Evolutionary conservation across 2,329 filamentous ascomycete genomes (phyloP), one percentile per base, ranked within the genome.

Genomic region (Domatiomyces globalis): DNA sequence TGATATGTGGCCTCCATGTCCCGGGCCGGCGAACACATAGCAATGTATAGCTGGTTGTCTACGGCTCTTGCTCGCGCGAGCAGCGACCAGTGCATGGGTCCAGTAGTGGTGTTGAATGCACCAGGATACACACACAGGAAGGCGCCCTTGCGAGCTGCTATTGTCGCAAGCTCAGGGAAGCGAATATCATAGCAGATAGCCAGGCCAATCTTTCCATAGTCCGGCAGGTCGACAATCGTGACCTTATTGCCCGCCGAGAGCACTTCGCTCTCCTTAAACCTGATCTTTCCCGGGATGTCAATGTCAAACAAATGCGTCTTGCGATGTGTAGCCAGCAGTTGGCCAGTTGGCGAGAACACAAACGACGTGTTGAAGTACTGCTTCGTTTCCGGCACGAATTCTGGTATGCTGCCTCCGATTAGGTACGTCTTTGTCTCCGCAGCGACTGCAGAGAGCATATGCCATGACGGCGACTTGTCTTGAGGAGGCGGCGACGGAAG

Each of bases 261-360:
- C 42, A 95, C 87, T 56, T 95, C 89, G 49, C 83, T 88, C 70
- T 98, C 92, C 57, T 79, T 79, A 71, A 98, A 98, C 10, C 72
- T 83, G 67, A 98, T 95, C 71, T 89, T 89, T 56, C 88, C 90
- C 0, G 92, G 92, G 57, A 98, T 96, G 66, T 94, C 84, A 62
- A 98, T 98, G 69, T 96, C 92, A 68, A 98, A 98, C 44, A 98
- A 77, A 69, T 98, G 92, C 44, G 92, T 82, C 72, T 98, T 98
- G 61, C 92, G 80, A 67, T 96, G 89, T 2, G 82, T 86, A 5
- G 81, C 87, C n/a, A 98, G 75, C 47, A 95, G 74, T n/a, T 75
- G 66, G 3, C 92, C 92, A 8, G 75, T 71, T 0, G 88, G 89
- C 0, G 75, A 79, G 68, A 98, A 98, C 6, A 84, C 80, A 46